These are phyloP conservation scores for Aspergillus campestris DNA, from an alignment of 495 filamentous ascomycete species.

Conservation along the genomic window DNA sequence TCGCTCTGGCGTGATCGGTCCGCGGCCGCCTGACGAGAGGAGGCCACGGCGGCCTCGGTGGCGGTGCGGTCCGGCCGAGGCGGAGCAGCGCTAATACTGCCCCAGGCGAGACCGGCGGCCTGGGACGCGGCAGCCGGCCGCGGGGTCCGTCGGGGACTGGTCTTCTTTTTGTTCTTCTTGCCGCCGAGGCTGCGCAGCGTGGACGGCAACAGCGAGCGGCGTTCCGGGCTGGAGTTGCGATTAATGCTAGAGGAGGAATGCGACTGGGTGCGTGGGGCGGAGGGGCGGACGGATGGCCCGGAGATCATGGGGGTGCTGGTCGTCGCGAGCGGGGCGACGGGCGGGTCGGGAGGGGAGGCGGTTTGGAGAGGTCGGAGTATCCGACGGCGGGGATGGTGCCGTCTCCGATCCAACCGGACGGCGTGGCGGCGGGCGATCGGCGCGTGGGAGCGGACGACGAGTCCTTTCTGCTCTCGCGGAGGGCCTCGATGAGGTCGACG, in stretches of 20 bases:
- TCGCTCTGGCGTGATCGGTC: constrained; percentile 17
- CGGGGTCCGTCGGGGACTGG: constrained; percentile 22
- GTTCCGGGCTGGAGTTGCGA: constrained; percentile 74
- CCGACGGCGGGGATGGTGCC: constrained; percentile 72
- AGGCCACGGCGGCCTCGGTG: constrained; percentile 29
- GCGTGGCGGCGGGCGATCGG: constrained; percentile 8
- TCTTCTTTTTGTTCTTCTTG: constrained; percentile 50
- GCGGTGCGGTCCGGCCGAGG: constrained; percentile 24
- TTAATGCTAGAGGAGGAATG: constrained; percentile 35
- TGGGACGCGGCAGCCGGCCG: constrained; percentile 68
- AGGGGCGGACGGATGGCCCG: constrained; percentile 11
- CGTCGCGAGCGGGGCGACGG: constrained; percentile 35
- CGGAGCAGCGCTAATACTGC: constrained; percentile 35
- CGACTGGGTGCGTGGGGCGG: constrained; percentile 30
- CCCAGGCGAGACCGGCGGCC: constrained; percentile 85
- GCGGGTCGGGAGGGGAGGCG: constrained; percentile 56
- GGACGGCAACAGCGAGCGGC: constrained; percentile 68
- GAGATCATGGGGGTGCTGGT: constrained; percentile 19
- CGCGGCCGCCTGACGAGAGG: constrained; percentile 23
- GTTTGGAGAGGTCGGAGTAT: constrained; percentile 67
- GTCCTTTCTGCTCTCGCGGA: constrained; percentile 67
- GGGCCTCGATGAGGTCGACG: constrained; percentile 77
- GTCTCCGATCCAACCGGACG: constrained; percentile 60
- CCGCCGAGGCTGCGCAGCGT: constrained; percentile 61
- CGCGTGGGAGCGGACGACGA: constrained; percentile 22